Evolutionary conservation across 257 asterid genomes (phyloP), one percentile per base, ranked within the genome.

Genomic region (Nicotiana paniculata): DNA sequence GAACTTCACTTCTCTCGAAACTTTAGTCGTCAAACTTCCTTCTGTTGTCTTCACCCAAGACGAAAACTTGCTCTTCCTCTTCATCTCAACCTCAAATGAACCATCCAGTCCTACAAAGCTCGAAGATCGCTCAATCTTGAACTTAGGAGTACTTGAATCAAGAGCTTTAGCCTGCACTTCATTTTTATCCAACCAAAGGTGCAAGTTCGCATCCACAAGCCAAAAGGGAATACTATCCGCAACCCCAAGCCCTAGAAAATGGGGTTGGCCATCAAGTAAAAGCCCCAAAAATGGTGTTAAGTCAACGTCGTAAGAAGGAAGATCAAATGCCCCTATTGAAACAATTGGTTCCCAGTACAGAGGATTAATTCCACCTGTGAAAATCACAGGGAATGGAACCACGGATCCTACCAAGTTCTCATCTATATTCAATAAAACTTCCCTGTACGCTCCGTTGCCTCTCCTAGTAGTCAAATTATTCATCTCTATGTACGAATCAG

Each of bases 331-430:
- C 84, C 97, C 97, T 74, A 94, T 93, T 33, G 95, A 85, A 46
- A 93, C 97, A 4, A 96, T 66, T 10, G 99, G 98, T 8, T 88
- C 91, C 99, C 99, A 94, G 74, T 90, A 94, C 84, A 93, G 32
- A 69, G 98, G 99, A 81, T 96, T 93, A 0, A 93, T 86, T 30
- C 97, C 98, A 4, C 98, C 97, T 0, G 97, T 67, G 83, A 89
- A 96, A 67, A 94, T 86, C 48, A 96, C 97, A 0, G 99, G 99
- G 53, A 96, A 91, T 3, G 97, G 99, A 51, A 94, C 80, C 15
- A 91, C 90, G 0, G 98, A 86, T 85, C 95, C 98, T 8, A 94
- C 95, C 43, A 86, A 87, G 54, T 70, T 80, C 55, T 84, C 89
- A 63, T 96, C 97, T 11, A 96, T 83, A 74, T 85, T 92, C 81